Base-by-base conservation (phyloP, 345 rosid species). In the Raphanus raphanistrum region DNA sequence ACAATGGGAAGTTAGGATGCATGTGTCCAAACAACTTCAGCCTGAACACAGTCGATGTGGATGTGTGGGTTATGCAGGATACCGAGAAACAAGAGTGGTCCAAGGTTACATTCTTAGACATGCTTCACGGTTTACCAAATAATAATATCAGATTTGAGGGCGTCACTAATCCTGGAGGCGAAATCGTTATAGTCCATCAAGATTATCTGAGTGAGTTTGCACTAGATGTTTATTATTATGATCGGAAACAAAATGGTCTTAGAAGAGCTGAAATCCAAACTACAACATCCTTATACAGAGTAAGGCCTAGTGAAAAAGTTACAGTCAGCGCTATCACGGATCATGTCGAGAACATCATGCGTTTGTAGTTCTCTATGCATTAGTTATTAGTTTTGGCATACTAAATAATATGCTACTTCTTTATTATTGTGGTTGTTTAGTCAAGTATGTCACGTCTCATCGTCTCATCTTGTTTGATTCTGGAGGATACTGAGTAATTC, bases 1-100 rank as follows among this genome's bases (percentile, higher is more conserved):
- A 65, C 64, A 28, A 31, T 33, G 71, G 65, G 64, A 74, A 65
- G 71, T 74, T 74, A 74, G 77, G 57, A 55, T 65, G 38, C 21
- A 9, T 74, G 54, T 13, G 16, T 64, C 6, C 4, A 17, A 8
- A 16, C 21, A 50, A 50, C 21, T 50, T 50, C 59, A 2, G 8
- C 11, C 5, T 27, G 26, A 17, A 54, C 11, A 3, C n/a, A 5
- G 0, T 21, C 26, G 66, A 26, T 43, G 21, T 62, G 21, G 59
- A 72, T 74, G 0, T 72, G 31, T 72, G 60, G 31, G 16, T 72
- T 54, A 25, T 64, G 55, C 38, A 64, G 35, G 28, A 74, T 27
- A 38, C n/a, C 17, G 48, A 45, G 45, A 72, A 72, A 31, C 45
- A 45, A 62, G 68, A 72, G 1, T 72, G 76, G 77, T 64, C 63